Evolutionary conservation across 495 filamentous ascomycete genomes (phyloP).

Genomic region (Hypoxylon rickii): DNA sequence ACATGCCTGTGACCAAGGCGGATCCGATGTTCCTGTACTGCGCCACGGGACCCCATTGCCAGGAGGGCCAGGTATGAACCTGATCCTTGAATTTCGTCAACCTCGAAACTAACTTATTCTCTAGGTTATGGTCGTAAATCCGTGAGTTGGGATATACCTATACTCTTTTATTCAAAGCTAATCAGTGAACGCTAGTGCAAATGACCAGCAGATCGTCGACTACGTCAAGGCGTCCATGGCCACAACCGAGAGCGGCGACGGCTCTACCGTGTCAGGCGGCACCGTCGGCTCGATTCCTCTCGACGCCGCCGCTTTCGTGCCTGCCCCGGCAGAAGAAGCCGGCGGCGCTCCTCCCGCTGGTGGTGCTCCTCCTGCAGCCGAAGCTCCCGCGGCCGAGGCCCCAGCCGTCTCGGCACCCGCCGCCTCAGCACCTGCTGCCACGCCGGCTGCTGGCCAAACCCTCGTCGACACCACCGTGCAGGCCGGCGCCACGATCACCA

Average conservation of each 20-base stretch:
- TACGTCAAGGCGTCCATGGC: constrained; percentile 22
- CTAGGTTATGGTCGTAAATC: constrained; percentile 57
- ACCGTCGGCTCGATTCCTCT: constrained; percentile 32
- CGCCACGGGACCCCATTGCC: constrained; percentile 52
- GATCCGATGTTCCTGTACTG: constrained; percentile 59
- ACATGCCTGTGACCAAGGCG: constrained; percentile 49
- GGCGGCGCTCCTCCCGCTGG: constrained; percentile 3
- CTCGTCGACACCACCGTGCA: not conserved
- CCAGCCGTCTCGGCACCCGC: not conserved
- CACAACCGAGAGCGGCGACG: constrained; percentile 17
- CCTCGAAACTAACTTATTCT: too few species aligned
- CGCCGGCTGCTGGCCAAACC: not conserved
- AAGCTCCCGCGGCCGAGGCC: constrained; percentile 1
- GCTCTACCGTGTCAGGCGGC: constrained; percentile 20
- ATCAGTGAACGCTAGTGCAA: constrained; percentile 3
- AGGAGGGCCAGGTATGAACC: constrained; percentile 56
- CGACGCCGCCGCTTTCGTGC: constrained; percentile 27
- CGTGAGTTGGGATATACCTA: too few species aligned
- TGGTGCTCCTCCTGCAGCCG: constrained; percentile 12
- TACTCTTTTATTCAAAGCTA: too few species aligned
- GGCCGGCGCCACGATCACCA: constrained; percentile 9
- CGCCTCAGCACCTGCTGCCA: not conserved
- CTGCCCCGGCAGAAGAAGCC: constrained; percentile 11
- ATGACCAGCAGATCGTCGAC: constrained; percentile 33
- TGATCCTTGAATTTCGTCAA: too few species aligned